phyloP scores from a whole-genome alignment of 2,329 filamentous ascomycete genomes.

The Penicillium sp. region DNA sequence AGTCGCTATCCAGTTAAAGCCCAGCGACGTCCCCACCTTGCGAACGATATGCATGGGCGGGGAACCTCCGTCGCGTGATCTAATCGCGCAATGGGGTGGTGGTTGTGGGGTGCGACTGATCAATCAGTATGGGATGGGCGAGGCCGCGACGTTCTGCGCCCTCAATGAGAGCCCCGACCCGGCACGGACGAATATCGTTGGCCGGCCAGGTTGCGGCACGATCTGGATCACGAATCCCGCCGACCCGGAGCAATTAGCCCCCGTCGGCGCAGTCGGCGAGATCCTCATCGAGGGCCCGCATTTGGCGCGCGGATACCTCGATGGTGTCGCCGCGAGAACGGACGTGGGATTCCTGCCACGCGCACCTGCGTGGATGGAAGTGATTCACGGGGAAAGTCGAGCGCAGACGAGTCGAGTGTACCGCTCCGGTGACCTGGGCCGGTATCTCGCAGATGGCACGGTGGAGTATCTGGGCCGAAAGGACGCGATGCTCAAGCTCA shows the following conservation, averaged over 20 bases:
- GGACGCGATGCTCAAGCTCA: slow-evolving; percentile 33
- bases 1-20: neutral
- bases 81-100: slow-evolving; percentile 20
- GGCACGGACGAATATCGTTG: slow-evolving; percentile 17
- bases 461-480: slow-evolving; percentile 35
- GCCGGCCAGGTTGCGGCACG: neutral
- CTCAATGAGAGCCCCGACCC: slow-evolving; percentile 26
- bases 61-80: neutral
- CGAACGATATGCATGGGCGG: neutral
- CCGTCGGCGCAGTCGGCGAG: slow-evolving; percentile 36
- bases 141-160: slow-evolving; percentile 31
- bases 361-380: neutral
- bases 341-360: slow-evolving; percentile 25
- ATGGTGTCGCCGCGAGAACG: slow-evolving; percentile 22
- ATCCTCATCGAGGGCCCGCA: slow-evolving; percentile 36
- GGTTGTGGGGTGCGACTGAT: slow-evolving; percentile 24
- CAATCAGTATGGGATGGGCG: slow-evolving; percentile 37
- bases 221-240: slow-evolving; percentile 24
- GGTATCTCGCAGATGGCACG: slow-evolving; percentile 28
- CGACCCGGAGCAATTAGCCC: slow-evolving; percentile 25
- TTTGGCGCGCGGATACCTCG: slow-evolving; percentile 32
- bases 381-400: neutral
- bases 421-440: slow-evolving; percentile 32
- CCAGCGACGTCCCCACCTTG: neutral
- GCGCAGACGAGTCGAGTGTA: slow-evolving; percentile 24